Evolutionary conservation across 2,329 filamentous ascomycete genomes (phyloP).

Genomic region (Sporothrix curviconia): DNA sequence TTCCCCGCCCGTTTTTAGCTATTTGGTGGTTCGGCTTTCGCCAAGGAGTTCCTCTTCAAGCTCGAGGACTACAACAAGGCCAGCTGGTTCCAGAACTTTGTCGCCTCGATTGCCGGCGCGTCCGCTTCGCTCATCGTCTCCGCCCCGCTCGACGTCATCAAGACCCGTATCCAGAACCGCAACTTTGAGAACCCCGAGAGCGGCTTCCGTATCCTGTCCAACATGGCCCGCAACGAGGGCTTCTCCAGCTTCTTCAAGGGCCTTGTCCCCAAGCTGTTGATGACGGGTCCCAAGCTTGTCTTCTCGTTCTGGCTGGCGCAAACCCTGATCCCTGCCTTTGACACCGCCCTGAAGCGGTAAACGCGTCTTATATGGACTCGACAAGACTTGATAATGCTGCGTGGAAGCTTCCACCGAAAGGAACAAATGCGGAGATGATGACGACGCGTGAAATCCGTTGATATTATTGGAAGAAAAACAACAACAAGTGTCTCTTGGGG

Average conservation of each 20-base stretch:
- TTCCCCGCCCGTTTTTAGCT: no score
- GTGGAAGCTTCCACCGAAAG: not conserved
- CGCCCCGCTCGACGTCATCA: constrained; percentile 95
- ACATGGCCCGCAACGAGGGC: constrained; percentile 91
- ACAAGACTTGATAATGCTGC: no score
- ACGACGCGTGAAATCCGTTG: not conserved
- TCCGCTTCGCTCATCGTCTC: constrained; percentile 93
- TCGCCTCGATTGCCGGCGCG: constrained; percentile 91
- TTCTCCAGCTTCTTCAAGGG: constrained; percentile 92
- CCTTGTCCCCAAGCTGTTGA: constrained; percentile 90
- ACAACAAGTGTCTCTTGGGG: not conserved
- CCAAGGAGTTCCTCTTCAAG: constrained; percentile 91
- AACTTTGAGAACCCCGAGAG: constrained; percentile 98
- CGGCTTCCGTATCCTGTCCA: constrained; percentile 82
- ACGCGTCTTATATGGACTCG: not conserved
- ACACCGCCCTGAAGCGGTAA: constrained; percentile 28
- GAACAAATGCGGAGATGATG: not conserved
- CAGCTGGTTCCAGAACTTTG: constrained; percentile 90
- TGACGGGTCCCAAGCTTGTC: constrained; percentile 98
- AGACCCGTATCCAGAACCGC: constrained; percentile 95
- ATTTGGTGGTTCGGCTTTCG: constrained; percentile 93
- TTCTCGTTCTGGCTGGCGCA: constrained; percentile 99
- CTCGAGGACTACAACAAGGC: constrained; percentile 94
- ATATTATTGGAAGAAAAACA: not conserved
- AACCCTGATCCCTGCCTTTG: constrained; percentile 92